These are phyloP conservation scores for Chenopodium formosanum DNA, from an alignment of 148 eudicot species.

Conservation along the genomic window DNA sequence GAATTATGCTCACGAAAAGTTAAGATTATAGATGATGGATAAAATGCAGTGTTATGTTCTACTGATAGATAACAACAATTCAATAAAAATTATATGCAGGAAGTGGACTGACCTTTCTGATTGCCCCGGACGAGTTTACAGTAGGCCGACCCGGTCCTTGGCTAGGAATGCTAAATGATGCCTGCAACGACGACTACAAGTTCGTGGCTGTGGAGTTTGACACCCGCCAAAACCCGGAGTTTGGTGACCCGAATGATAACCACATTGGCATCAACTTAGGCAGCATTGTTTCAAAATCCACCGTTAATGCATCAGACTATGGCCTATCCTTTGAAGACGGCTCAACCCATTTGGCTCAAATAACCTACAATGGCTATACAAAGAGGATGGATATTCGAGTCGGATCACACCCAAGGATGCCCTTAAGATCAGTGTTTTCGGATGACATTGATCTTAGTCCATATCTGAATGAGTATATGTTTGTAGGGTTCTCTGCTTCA, in stretches of 20 bases:
- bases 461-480: slow-evolving; percentile 75
- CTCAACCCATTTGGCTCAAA: slow-evolving; percentile 46
- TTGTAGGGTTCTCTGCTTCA: slow-evolving; percentile 84
- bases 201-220: slow-evolving; percentile 72
- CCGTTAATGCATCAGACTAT: slow-evolving; percentile 52
- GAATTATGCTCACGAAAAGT: not conserved
- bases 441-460: slow-evolving; percentile 52
- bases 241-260: slow-evolving; percentile 77
- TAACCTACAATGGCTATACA: slow-evolving; percentile 49
- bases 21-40: not conserved
- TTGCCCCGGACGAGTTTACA: slow-evolving; percentile 80
- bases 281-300: slow-evolving; percentile 55
- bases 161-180: slow-evolving; percentile 88
- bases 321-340: slow-evolving; percentile 62
- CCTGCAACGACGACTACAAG: slow-evolving; percentile 56
- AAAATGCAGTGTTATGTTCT: not conserved
- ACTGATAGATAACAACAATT: not conserved
- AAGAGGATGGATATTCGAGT: slow-evolving; percentile 43
- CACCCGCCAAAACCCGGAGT: slow-evolving; percentile 58
- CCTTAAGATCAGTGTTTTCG: slow-evolving; percentile 41
- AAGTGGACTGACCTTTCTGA: slow-evolving; percentile 70
- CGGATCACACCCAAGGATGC: slow-evolving; percentile 35
- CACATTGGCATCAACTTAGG: slow-evolving; percentile 80
- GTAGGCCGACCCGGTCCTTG: slow-evolving; percentile 82
- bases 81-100: slow-evolving; percentile 29